These are phyloP conservation scores for Wilhelminamyces savonicus DNA, from an alignment of 805 yeast genomes.

Conservation along the genomic window DNA sequence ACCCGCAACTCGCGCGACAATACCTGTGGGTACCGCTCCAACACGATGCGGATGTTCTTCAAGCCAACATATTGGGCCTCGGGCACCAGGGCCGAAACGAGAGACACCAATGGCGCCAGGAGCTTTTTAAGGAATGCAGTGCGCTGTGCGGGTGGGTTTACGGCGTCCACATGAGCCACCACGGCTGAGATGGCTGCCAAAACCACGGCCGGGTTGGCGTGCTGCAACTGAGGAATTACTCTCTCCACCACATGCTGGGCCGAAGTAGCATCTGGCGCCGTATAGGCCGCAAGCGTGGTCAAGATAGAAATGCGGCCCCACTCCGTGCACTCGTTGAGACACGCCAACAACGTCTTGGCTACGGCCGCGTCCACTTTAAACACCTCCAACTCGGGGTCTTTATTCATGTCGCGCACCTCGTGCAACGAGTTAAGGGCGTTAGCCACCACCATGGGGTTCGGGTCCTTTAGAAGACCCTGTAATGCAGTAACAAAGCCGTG, in stretches of 20 bases:
- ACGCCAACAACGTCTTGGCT: constrained; percentile 63
- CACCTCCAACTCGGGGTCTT: constrained; percentile 34
- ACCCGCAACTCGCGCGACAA: constrained; percentile 77
- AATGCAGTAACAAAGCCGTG: constrained; percentile 76
- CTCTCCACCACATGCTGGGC: constrained; percentile 84
- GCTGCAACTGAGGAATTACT: constrained; percentile 92
- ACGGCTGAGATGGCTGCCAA: constrained; percentile 78
- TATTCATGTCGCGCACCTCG: constrained; percentile 71
- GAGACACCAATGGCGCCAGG: constrained; percentile 79
- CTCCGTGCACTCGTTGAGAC: constrained; percentile 95
- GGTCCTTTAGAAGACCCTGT: constrained; percentile 64
- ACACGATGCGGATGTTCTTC: constrained; percentile 81
- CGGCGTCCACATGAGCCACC: constrained; percentile 52
- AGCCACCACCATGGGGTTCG: constrained; percentile 97
- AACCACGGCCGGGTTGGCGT: constrained; percentile 94
- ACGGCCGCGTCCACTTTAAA: constrained; percentile 32
- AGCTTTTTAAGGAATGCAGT: constrained; percentile 56
- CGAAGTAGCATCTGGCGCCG: constrained; percentile 51
- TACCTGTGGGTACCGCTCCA: constrained; percentile 81
- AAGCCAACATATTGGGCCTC: constrained; percentile 93
- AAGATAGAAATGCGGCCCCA: constrained; percentile 96
- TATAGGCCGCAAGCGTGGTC: constrained; percentile 71
- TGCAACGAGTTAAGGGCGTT: constrained; percentile 82
- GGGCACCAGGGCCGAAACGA: constrained; percentile 76
- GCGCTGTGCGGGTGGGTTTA: constrained; percentile 25